Evolutionary conservation across 345 rosid genomes (phyloP).

Genomic region (Eutrema japonicum): DNA sequence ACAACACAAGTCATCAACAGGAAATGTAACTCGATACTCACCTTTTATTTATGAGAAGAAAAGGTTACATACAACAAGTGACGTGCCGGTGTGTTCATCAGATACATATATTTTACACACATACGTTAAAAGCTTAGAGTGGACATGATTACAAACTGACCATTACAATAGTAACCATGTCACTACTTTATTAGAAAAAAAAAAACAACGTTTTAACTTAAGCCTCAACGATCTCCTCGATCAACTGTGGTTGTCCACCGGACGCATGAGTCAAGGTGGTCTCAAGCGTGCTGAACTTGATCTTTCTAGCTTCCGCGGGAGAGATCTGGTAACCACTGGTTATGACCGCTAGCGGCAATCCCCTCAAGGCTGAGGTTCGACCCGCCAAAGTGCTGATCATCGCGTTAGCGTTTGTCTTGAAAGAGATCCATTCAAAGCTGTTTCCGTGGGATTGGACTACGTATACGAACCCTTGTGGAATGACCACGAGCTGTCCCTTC

Average conservation of each 20-base stretch:
- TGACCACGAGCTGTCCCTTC: slow-evolving; percentile 64
- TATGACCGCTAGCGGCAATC: slow-evolving; percentile 60
- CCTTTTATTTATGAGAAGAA: slow-evolving; percentile 40
- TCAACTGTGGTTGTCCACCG: slow-evolving; percentile 34
- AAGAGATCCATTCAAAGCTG: slow-evolving; percentile 68
- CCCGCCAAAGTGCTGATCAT: slow-evolving; percentile 60
- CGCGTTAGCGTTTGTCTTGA: slow-evolving; percentile 72
- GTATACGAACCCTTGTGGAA: slow-evolving; percentile 71
- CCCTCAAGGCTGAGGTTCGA: slow-evolving; percentile 56
- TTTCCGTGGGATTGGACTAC: slow-evolving; percentile 51
- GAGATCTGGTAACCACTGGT: slow-evolving; percentile 55
- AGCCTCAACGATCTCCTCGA: slow-evolving; percentile 59
- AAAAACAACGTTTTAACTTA: slow-evolving; percentile 29
- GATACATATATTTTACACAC: slow-evolving; percentile 33
- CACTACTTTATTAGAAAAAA: slow-evolving; percentile 34
- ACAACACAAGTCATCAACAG: slow-evolving; percentile 5
- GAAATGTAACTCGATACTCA: slow-evolving; percentile 9
- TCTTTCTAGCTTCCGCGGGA: slow-evolving; percentile 58
- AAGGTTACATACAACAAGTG: slow-evolving; percentile 35
- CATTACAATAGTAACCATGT: slow-evolving; percentile 25
- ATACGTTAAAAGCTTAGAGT: slow-evolving; percentile 25
- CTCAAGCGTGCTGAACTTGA: slow-evolving; percentile 58
- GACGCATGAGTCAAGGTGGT: slow-evolving; percentile 42
- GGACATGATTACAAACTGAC: slow-evolving; percentile 24
- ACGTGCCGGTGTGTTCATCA: slow-evolving; percentile 39